These are phyloP conservation scores for Cladosporium sp. DNA, from an alignment of 2,329 filamentous ascomycete species.

Conservation along the genomic window DNA sequence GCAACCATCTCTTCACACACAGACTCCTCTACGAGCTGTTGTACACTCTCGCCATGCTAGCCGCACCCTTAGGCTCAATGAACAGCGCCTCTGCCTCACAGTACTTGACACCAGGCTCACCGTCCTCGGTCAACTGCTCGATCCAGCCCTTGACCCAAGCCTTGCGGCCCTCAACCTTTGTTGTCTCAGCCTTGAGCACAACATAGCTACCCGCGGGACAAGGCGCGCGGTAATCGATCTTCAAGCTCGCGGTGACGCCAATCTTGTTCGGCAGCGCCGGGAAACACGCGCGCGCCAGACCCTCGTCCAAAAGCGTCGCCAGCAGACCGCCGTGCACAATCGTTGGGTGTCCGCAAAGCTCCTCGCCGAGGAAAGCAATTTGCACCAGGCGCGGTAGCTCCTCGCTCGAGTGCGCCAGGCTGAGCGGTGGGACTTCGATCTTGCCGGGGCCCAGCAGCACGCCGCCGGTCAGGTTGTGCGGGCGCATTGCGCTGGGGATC, in stretches of 20 bases:
- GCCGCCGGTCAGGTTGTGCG: conserved; percentile 78
- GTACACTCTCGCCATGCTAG: conserved; percentile 43
- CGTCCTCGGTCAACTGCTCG: conserved; percentile 66
- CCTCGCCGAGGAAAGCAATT: conserved; percentile 73
- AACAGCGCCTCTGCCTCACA: conserved; percentile 86
- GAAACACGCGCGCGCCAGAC: conserved; percentile 84
- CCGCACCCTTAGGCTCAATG: conserved; percentile 81
- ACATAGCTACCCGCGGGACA: conserved; percentile 73
- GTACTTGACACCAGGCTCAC: conserved; percentile 57
- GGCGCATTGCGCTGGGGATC: conserved; percentile 69
- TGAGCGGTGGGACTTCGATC: conserved; percentile 77
- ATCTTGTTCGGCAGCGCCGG: conserved; percentile 82
- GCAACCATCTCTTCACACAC: not conserved
- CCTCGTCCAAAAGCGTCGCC: conserved; percentile 91
- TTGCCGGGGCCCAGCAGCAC: conserved; percentile 72
- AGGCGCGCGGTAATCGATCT: conserved; percentile 77
- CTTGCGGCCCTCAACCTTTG: conserved; percentile 86
- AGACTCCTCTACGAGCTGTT: conserved; percentile 21
- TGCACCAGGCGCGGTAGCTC: conserved; percentile 60
- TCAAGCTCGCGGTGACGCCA: conserved; percentile 82
- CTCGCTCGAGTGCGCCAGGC: conserved; percentile 65
- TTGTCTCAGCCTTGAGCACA: conserved; percentile 76
- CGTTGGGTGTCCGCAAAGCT: conserved; percentile 84
- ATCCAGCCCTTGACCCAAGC: conserved; percentile 89
- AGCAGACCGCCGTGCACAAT: conserved; percentile 89